Evolutionary conservation across 768 basidiomycete genomes (phyloP).

Genomic region (Collybiopsis confluens): DNA sequence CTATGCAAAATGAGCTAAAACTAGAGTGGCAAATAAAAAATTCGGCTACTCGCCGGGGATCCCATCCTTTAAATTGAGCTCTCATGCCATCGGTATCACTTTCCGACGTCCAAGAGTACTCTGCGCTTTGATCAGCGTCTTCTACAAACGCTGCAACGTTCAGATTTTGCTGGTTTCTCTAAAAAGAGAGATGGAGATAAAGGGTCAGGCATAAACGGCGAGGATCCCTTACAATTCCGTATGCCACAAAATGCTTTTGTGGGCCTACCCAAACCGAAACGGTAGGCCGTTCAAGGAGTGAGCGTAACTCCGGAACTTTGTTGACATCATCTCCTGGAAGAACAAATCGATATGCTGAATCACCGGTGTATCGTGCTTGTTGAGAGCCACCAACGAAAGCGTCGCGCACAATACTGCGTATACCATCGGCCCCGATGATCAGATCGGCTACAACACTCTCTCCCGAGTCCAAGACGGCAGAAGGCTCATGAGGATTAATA

Average conservation of each 20-base stretch:
- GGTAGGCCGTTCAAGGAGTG: slow-evolving; percentile 11
- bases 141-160: slow-evolving; percentile 41
- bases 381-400: slow-evolving; percentile 33
- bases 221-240: slow-evolving; percentile 7
- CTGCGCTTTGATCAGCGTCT: slow-evolving; percentile 27
- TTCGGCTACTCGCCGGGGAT: slow-evolving; percentile 33
- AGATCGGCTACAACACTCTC: slow-evolving; percentile 28
- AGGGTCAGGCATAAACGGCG: neutral
- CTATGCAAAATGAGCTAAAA: slow-evolving; percentile 17
- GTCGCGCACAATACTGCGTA: slow-evolving; percentile 43
- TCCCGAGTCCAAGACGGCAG: slow-evolving; percentile 29
- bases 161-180: slow-evolving; percentile 35
- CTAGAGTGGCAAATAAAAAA: neutral
- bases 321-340: slow-evolving; percentile 13
- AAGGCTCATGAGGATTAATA: slow-evolving; percentile 19
- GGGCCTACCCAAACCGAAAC: slow-evolving; percentile 17
- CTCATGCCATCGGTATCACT: slow-evolving; percentile 43
- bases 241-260: slow-evolving; percentile 15
- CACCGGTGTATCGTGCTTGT: slow-evolving; percentile 25
- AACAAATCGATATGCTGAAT: slow-evolving; percentile 23
- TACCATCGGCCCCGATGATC: slow-evolving; percentile 40
- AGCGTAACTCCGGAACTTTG: slow-evolving; percentile 13
- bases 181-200: neutral
- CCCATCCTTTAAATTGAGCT: slow-evolving; percentile 42
- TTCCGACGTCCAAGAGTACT: slow-evolving; percentile 41